Base-by-base conservation (phyloP, 2,329 filamentous ascomycete species). In the Mariannaea elegans region DNA sequence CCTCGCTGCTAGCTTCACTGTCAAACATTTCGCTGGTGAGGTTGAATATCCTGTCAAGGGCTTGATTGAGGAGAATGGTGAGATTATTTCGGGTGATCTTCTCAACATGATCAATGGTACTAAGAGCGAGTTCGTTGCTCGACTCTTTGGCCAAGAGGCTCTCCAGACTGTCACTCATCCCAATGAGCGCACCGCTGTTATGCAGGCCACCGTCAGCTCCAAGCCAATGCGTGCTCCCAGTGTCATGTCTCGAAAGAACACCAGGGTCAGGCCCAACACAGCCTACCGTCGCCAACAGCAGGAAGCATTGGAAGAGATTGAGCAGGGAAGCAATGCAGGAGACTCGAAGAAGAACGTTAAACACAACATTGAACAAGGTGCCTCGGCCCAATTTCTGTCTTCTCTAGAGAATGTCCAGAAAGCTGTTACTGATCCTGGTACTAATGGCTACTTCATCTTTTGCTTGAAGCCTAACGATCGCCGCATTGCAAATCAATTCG, bases 381-480 rank as follows among this genome's bases (percentile, higher is more conserved):
- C 94, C 14, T 92, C 95, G 0, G 93, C 91, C 2, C 95, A 99
- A 74, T 99, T 97, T 77, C 80, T 99, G 19, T 88, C 91, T 1
- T 91, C 94, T 0, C 81, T 99, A 23, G 92, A 97, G 65, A 96
- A 95, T 60, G 92, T 99, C 57, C 96, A 90, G 59, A 94, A 94
- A 69, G 94, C 93, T 2, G 82, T 99, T 42, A 90, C 88, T 2
- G 88, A 91, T 2, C 86, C 90, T 4, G 92, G 93, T 71, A 91
- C 93, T 10, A 99, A 99, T 71, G 87, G 91, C 1, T 99, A 99
- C 77, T 98, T 97, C 69, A 87, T 99, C 42, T 97, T 99, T 77
- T 99, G 95, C 72, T 79, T 99, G 64, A 99, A 99, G 78, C 94
- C 95, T 19, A 99, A 99, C 69, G 95, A 99, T 74, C 87, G 95